Conservation (phyloP, 192 early-diverging fungal species). For the Helicostylum pulchrum region DNA sequence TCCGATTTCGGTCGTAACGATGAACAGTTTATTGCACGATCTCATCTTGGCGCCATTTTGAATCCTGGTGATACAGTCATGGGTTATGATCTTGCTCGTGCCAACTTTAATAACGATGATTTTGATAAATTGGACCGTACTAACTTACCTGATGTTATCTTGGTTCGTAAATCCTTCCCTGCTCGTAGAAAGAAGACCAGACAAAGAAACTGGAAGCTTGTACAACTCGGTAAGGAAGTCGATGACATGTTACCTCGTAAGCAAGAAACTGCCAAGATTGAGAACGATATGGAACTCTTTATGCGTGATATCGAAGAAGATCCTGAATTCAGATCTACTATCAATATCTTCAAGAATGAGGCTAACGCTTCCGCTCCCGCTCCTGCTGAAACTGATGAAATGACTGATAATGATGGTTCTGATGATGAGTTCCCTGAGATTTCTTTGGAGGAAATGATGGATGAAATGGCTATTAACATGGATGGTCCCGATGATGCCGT, state of each 20-base stretch:
- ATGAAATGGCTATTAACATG: slow-evolving; percentile 78
- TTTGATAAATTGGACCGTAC: slow-evolving; percentile 71
- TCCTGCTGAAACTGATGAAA: slow-evolving; percentile 28
- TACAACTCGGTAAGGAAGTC: slow-evolving; percentile 82
- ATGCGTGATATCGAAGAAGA: slow-evolving; percentile 98
- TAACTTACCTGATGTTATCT: slow-evolving; percentile 80
- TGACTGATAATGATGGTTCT: slow-evolving; percentile 39
- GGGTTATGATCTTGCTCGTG: slow-evolving; percentile 84
- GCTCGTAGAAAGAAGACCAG: slow-evolving; percentile 83
- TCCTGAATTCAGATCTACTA: slow-evolving; percentile 87
- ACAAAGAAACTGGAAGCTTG: slow-evolving; percentile 88
- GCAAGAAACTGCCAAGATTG: slow-evolving; percentile 71
- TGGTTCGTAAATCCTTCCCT: slow-evolving; percentile 92
- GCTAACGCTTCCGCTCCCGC: slow-evolving; percentile 5
- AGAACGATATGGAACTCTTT: slow-evolving; percentile 93
- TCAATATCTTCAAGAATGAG: slow-evolving; percentile 88
- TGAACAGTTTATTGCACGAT: slow-evolving; percentile 80
- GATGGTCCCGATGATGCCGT: slow-evolving; percentile 45
- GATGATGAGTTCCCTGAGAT: slow-evolving; percentile 89
- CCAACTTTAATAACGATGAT: slow-evolving; percentile 89
- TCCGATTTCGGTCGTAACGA: slow-evolving; percentile 83
- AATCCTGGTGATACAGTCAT: slow-evolving; percentile 88
- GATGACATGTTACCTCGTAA: slow-evolving; percentile 80
- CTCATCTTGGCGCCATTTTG: slow-evolving; percentile 89
- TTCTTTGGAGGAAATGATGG: slow-evolving; percentile 87